A percentile compares a stretch with the other conserved stretches of the same genome.
These are phyloP conservation scores for Ceratobasidium sp. DNA, from an alignment of 1,284 basidiomycete genomes.

Conservation along the genomic window DNA sequence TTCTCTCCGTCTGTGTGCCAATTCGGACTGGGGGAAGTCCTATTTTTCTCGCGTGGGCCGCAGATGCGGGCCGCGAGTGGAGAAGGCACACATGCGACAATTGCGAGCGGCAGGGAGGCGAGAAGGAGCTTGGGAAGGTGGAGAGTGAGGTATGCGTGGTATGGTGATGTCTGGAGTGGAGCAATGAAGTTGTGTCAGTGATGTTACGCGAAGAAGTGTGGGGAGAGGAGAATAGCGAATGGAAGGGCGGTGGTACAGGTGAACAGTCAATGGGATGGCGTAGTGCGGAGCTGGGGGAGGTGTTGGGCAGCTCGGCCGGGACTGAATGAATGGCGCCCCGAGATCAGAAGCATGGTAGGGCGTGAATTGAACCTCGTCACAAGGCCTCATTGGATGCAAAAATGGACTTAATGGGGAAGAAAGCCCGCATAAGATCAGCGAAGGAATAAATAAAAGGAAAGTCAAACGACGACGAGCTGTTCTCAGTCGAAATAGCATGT, in stretches of 20 bases:
- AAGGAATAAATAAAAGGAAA: background rate
- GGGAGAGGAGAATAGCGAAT: constrained; percentile 10
- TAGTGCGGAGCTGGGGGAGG: constrained; percentile 6
- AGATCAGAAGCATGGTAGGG: background rate
- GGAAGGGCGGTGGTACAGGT: no score
- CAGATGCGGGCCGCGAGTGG: background rate
- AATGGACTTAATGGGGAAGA: constrained; percentile 1
- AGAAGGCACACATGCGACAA: constrained; percentile 58
- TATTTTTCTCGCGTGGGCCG: background rate
- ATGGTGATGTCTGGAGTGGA: constrained; percentile 74
- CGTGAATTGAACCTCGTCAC: background rate
- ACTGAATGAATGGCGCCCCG: no score
- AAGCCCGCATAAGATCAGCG: background rate
- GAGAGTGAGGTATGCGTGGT: constrained; percentile 76
- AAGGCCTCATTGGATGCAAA: background rate
- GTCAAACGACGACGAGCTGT: background rate
- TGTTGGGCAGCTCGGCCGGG: constrained; percentile 1
- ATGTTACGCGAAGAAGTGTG: constrained; percentile 18
- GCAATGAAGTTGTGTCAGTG: constrained; percentile 1
- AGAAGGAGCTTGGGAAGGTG: constrained; percentile 86
- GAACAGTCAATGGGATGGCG: background rate
- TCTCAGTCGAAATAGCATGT: background rate
- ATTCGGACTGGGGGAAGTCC: background rate
- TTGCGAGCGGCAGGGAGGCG: constrained; percentile 72
- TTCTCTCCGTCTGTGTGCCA: constrained; percentile 53